Conservation (phyloP, 2,329 filamentous ascomycete genomes). For the Calonectria pteridis region DNA sequence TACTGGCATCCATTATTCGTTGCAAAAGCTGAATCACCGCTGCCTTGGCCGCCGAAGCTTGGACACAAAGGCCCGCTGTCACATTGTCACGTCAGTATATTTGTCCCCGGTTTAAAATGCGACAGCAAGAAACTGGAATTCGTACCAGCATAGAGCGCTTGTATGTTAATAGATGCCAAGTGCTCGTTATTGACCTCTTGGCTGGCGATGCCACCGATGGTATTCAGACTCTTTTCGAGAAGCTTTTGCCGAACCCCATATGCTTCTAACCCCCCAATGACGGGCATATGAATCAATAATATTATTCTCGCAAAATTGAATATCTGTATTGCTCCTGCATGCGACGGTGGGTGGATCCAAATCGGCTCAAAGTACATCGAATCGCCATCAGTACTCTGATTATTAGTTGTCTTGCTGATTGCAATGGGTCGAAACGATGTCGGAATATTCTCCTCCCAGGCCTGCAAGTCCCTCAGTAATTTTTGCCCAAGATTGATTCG, state of each 20-base stretch:
- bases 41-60: neutral
- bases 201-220: neutral
- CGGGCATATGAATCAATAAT: neutral
- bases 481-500: neutral
- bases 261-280: neutral
- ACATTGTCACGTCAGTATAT: neutral
- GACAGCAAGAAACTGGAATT: neutral
- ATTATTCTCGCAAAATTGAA: neutral
- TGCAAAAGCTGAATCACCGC: neutral
- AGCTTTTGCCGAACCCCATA: neutral
- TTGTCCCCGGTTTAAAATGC: no score
- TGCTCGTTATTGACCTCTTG: neutral
- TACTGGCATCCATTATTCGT: neutral
- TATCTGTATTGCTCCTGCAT: neutral
- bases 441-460: neutral
- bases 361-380: neutral
- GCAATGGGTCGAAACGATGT: neutral
- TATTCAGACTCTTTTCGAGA: neutral
- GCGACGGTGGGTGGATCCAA: neutral
- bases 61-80: neutral
- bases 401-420: neutral
- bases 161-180: neutral
- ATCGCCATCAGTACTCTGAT: neutral
- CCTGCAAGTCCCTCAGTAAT: neutral
- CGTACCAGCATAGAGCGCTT: neutral